Base-by-base conservation (phyloP, 148 eudicot species). In the Mesembryanthemum crystallinum region DNA sequence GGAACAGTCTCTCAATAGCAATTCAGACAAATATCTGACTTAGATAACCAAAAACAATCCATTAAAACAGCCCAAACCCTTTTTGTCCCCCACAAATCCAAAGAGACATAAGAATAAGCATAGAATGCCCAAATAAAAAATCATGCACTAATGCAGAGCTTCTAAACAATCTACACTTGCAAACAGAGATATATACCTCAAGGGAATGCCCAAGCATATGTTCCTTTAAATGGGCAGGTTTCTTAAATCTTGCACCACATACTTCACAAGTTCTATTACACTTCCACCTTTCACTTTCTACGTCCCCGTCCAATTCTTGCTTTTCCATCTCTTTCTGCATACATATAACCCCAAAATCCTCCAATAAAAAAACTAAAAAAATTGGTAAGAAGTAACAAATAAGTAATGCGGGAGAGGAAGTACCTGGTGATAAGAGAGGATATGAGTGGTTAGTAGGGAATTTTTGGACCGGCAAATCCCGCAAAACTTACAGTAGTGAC, bases 211-310 rank as follows among this genome's bases (percentile, higher is more conserved):
- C 82, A 59, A 76, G 94, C 94, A 92, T 84, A 71, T 95, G 99
- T 77, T 95, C 98, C 82, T 84, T 92, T 83, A 95, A 86, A 79
- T 92, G 81, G 78, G 98, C 94, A 42, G 99, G 99, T 73, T 95
- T 92, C 70, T 66, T 73, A 27, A 95, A 95, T 63, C 71, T 87
- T 21, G 73, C 79, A 51, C 97, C 94, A 51, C 99, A 95, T 18
- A 91, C 87, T 45, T 85, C 88, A 82, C 99, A 95, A 0, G 76
- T 76, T 52, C 89, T 91, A 69, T 65, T 30, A 76, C 77, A 11
- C 67, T 85, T 88, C 28, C 45, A 11, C 45, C 42, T 67, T 62
- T 85, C 82, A 6, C 49, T 63, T 76, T 80, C 82, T 7, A 69
- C 83, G 1, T 52, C 85, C 4, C 62, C 76, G 1, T 68, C 78